Base-by-base conservation (phyloP, 208 protist genomes). In the Herpetomonas samuelpessoai region DNA sequence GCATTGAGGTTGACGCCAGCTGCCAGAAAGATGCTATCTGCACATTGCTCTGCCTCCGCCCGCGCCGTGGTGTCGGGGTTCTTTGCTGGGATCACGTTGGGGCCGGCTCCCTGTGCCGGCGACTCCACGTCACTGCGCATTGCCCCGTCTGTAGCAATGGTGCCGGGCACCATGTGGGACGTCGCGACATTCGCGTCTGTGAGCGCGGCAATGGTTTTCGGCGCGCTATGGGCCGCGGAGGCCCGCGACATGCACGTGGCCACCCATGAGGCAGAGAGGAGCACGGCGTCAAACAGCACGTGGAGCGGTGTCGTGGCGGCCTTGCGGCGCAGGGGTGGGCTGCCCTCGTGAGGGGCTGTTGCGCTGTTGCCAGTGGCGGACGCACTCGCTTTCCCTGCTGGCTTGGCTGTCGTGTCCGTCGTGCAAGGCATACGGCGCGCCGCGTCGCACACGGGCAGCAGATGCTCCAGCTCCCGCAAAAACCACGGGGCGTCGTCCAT, bases 401-500 rank as follows among this genome's bases (percentile, higher is more conserved):
- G 46, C 18, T 51, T 51, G 7, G 7, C 7, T 24, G 57, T 53
- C 18, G 12, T 60, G 4, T 16, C 28, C 29, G 47, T 30, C 19
- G 27, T 56, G 53, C 35, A 22, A 16, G 35, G 46, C 9, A 18
- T 29, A 4, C 14, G 22, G 49, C 49, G 24, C 24, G 49, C 30
- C 22, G 49, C 49, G 14, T 75, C 62, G 12, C 53, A 57, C 12
- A 83, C 44, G 2, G 31, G 54, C n/a, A 81, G 51, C 25, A 88
- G 58, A 1, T 26, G 18, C 35, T 81, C 69, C 10, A 94, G 75
- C 55, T 78, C 65, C 3, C 30, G 19, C 22, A 90, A 71, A 27
- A 90, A 79, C 83, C 84, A 94, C 45, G 65, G 59, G 4, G 84
- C 79, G 41, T 89, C 81, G 6, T 81, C 67, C 0, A 71, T 57